A percentile compares a stretch with the other conserved stretches of the same genome.
Conservation (phyloP, 2,329 filamentous ascomycete species). For the Septoria petroselini region DNA sequence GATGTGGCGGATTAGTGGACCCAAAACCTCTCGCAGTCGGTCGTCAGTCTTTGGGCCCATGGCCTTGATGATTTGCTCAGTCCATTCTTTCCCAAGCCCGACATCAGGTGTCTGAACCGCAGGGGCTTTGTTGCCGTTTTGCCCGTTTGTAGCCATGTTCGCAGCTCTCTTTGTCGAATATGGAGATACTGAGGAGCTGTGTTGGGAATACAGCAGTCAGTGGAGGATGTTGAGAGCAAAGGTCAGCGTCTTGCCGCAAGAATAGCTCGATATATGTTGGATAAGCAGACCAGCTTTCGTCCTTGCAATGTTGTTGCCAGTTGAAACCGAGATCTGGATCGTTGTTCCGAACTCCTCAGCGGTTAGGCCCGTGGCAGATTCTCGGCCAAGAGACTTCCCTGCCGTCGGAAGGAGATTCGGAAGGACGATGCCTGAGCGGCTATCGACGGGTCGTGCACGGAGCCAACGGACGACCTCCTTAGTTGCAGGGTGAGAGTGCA, state of each 20-base stretch:
- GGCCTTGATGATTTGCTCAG: constrained; percentile 38
- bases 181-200: background rate
- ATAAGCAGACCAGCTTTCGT: constrained; percentile 8
- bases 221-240: background rate
- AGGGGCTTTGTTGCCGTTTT: constrained; percentile 55
- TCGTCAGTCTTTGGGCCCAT: constrained; percentile 38
- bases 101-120: constrained; percentile 38
- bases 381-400: background rate
- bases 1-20: constrained; percentile 53
- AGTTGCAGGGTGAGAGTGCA: constrained; percentile 2
- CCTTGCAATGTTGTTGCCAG: background rate
- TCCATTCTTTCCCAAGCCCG: constrained; percentile 27
- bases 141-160: constrained; percentile 43
- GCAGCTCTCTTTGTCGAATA: no score
- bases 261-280: background rate
- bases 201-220: background rate
- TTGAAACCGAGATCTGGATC: constrained; percentile 5
- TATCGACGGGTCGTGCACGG: background rate
- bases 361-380: constrained; percentile 4
- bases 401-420: background rate
- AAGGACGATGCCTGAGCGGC: background rate
- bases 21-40: constrained; percentile 43
- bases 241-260: background rate
- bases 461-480: background rate
- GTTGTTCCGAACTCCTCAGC: constrained; percentile 15